Evolutionary conservation across 495 filamentous ascomycete genomes (phyloP).

Genomic region (Corynascus novoguineensis): DNA sequence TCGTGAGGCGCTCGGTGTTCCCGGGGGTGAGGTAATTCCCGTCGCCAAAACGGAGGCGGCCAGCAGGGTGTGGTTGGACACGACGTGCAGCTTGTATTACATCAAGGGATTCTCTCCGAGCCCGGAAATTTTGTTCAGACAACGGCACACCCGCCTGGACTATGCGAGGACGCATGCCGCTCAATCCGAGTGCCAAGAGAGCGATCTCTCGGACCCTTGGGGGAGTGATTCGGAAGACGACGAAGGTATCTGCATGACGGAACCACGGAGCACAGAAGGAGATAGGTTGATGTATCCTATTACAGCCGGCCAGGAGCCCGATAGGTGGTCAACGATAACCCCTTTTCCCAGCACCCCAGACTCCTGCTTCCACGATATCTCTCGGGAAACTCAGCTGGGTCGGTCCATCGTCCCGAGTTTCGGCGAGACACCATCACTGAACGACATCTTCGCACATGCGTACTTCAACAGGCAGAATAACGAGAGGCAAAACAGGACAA

Average conservation of each 20-base stretch:
- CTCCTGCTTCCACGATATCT: neutral
- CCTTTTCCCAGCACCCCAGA: neutral
- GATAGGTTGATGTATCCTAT: neutral
- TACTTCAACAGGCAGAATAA: neutral
- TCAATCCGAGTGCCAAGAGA: neutral
- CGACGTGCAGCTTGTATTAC: conserved; percentile 26
- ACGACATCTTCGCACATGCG: neutral
- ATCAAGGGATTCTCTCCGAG: conserved; percentile 21
- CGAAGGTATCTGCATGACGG: conserved; percentile 18
- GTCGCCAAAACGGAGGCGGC: neutral
- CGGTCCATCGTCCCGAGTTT: conserved; percentile 25
- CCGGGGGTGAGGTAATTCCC: conserved; percentile 17
- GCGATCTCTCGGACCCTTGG: neutral
- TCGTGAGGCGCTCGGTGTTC: conserved; percentile 33
- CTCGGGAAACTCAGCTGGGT: conserved; percentile 14
- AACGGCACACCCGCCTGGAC: conserved; percentile 1
- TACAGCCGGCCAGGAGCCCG: neutral
- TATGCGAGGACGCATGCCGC: conserved; percentile 13
- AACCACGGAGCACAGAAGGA: neutral
- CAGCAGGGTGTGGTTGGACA: conserved; percentile 18
- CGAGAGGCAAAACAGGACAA: neutral
- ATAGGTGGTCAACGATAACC: neutral
- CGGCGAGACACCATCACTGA: conserved; percentile 16
- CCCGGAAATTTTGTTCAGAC: conserved; percentile 2
- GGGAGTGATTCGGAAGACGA: conserved; percentile 1